Evolutionary conservation across 768 basidiomycete species (phyloP).

Genomic region (Kondoa malvinella): DNA sequence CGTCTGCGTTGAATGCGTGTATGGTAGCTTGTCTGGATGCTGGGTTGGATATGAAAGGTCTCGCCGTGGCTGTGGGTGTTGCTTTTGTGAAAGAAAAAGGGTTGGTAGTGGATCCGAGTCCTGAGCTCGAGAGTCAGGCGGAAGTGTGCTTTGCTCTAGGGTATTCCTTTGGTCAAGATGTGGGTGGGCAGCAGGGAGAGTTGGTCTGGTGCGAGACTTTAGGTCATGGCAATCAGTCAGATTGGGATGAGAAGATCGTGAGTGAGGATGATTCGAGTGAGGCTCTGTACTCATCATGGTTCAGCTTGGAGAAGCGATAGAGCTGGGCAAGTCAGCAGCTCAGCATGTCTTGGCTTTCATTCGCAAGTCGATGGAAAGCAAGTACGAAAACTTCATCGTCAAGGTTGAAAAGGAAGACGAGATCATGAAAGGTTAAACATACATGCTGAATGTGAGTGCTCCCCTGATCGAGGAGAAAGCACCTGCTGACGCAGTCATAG

Average conservation of each 20-base stretch:
- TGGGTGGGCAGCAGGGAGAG: constrained; percentile 18
- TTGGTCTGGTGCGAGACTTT: constrained; percentile 17
- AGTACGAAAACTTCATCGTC: constrained; percentile 13
- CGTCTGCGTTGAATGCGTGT: constrained; percentile 32
- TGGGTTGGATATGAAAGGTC: constrained; percentile 28
- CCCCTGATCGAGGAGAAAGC: too few relatives aligned
- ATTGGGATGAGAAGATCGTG: constrained; percentile 18
- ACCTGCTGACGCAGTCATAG: too few relatives aligned
- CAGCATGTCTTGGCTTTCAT: constrained; percentile 20
- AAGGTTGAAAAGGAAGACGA: background rate
- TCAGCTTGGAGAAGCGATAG: constrained; percentile 22
- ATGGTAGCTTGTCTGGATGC: constrained; percentile 31
- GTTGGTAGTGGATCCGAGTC: constrained; percentile 31
- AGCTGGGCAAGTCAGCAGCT: constrained; percentile 14
- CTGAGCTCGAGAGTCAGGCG: constrained; percentile 28
- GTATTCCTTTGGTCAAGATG: constrained; percentile 19
- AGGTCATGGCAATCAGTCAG: constrained; percentile 12
- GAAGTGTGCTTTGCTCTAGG: constrained; percentile 18
- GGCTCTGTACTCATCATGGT: background rate
- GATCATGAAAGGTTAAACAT: too few relatives aligned
- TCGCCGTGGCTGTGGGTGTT: constrained; percentile 27
- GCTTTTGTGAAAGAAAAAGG: constrained; percentile 15
- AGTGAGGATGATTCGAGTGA: background rate
- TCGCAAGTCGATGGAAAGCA: constrained; percentile 19
- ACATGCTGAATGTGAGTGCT: too few relatives aligned